A percentile compares a stretch with the other conserved stretches of the same genome.
phyloP scores from a whole-genome alignment of 257 asterid genomes.

The Capsicum rhomboideum region DNA sequence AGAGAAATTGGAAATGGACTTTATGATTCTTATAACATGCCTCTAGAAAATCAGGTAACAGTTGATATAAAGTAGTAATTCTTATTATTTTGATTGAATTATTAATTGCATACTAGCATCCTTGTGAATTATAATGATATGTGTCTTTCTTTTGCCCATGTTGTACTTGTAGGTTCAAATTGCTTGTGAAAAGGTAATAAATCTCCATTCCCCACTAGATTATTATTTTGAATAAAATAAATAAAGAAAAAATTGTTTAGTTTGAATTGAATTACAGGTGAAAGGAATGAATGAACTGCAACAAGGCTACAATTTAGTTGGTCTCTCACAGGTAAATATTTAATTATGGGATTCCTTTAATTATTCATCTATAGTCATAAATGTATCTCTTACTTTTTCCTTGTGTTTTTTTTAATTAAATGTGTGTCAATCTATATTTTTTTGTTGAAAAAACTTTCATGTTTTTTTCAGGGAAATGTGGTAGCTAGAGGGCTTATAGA shows the following conservation, averaged over 20 bases:
- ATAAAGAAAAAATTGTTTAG: neutral
- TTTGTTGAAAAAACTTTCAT: neutral
- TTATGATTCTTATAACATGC: conserved; percentile 15
- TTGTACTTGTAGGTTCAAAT: conserved; percentile 6
- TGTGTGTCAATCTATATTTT: neutral
- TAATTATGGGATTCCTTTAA: no score
- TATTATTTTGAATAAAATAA: neutral
- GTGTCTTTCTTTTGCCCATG: neutral
- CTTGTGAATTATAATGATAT: neutral
- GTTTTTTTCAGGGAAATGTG: conserved; percentile 12
- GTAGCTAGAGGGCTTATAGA: conserved; percentile 19
- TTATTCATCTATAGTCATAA: no score
- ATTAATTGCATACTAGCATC: neutral
- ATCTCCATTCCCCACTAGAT: neutral
- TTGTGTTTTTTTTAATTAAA: neutral
- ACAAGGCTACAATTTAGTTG: conserved; percentile 19
- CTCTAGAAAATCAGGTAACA: conserved; percentile 21
- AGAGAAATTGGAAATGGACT: neutral
- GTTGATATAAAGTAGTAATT: neutral
- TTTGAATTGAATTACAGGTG: conserved; percentile 6
- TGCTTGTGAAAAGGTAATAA: conserved; percentile 8
- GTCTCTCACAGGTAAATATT: conserved; percentile 21
- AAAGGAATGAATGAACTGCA: conserved; percentile 6
- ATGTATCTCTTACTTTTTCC: no score
- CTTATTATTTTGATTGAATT: neutral